A percentile compares a stretch with the other conserved stretches of the same genome.
phyloP scores from a whole-genome alignment of 257 asterid species.

The Misopates orontium region DNA sequence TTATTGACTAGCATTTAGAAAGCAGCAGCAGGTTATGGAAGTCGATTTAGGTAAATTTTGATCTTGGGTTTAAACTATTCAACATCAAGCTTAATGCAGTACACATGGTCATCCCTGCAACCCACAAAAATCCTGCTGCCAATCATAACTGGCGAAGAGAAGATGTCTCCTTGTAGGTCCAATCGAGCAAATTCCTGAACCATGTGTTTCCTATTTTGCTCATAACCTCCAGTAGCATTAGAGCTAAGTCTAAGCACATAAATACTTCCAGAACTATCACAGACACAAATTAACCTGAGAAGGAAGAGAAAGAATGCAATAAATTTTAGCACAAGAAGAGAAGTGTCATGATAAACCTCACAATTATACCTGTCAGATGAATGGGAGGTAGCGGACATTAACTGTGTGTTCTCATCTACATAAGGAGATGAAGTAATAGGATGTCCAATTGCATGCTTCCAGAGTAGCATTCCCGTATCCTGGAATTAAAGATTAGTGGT shows the following conservation, averaged over 20 bases:
- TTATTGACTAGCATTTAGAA: not conserved
- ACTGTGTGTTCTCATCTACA: slow-evolving; percentile 58
- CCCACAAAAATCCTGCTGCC: slow-evolving; percentile 84
- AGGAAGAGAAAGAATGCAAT: slow-evolving; percentile 10
- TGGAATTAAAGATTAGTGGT: slow-evolving; percentile 28
- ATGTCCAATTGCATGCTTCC: slow-evolving; percentile 62
- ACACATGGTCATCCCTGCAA: slow-evolving; percentile 72
- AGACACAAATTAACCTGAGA: slow-evolving; percentile 70
- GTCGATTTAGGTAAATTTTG: not conserved
- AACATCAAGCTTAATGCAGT: slow-evolving; percentile 52
- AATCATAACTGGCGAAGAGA: slow-evolving; percentile 94
- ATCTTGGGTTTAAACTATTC: slow-evolving; percentile 25
- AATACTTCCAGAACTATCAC: slow-evolving; percentile 76
- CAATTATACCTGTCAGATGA: slow-evolving; percentile 48
- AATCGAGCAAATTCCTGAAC: slow-evolving; percentile 68
- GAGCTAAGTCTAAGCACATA: slow-evolving; percentile 46
- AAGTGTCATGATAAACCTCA: slow-evolving; percentile 7
- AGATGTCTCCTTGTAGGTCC: slow-evolving; percentile 72
- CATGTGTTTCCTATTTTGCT: slow-evolving; percentile 23
- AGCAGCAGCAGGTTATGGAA: not conserved
- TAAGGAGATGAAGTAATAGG: slow-evolving; percentile 87
- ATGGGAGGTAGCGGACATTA: slow-evolving; percentile 37
- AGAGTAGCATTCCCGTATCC: slow-evolving; percentile 67
- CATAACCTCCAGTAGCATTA: slow-evolving; percentile 27
- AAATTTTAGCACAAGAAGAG: slow-evolving; percentile 1